Base-by-base conservation (phyloP, 306 rosid species). In the Rosa multiflora region DNA sequence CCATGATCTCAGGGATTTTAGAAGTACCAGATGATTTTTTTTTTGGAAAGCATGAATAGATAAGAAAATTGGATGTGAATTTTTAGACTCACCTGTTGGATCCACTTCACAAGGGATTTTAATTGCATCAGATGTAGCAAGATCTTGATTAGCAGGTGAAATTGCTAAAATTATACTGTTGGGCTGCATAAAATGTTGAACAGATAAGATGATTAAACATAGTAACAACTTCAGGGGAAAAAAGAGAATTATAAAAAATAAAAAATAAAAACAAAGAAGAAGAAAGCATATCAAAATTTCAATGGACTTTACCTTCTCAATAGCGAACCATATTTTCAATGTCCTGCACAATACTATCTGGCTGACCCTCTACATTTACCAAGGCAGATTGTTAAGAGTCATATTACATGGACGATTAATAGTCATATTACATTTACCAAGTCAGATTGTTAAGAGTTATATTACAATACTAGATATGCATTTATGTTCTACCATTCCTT, bases 91-190 rank as follows among this genome's bases (percentile, higher is more conserved):
- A 94, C 98, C 98, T 20, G 94, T 88, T 51, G 98, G 98, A 77
- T 94, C 98, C 67, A 94, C 97, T 83, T 94, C 97, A 78, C 98
- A 96, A 61, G 98, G 90, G 53, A 94, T 94, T 83, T 86, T 94
- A 81, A 94, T 92, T 21, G 98, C 98, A 90, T 94, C 98, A 20
- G 98, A 94, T 26, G 98, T 94, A 42, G 98, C 98, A 84, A 94
- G 92, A 83, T 94, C 98, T 92, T 94, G 98, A 89, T 94, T 94
- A 79, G 98, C 98, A 52, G 98, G 98, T 83, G 98, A 90, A 77
- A 94, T 89, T 49, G 98, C 98, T 44, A 92, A 88, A 84, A 94
- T 94, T 78, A 94, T 88, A 85, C 97, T 89, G 80, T 94, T 94
- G 68, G 98, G 98, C 98, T 94, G 88, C 89, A 84, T 61, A 71